A percentile compares a stretch with the other conserved stretches of the same genome.
These are phyloP conservation scores for Mycena sp. DNA, from an alignment of 1,284 basidiomycete genomes.

Conservation along the genomic window DNA sequence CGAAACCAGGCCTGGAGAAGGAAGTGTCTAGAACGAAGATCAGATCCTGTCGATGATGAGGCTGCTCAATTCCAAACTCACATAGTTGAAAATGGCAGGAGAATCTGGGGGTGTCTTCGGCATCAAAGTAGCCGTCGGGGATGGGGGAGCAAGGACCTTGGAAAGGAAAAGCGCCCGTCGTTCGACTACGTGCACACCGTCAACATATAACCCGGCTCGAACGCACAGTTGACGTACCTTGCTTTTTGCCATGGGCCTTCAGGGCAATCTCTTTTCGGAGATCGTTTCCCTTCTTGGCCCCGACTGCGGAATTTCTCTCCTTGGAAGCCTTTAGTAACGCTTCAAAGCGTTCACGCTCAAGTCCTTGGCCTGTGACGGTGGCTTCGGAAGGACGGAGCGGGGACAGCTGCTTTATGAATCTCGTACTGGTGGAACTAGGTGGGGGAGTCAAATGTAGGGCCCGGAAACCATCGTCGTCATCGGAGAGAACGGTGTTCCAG, in stretches of 20 bases:
- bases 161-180: constrained; percentile 79
- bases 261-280: constrained; percentile 79
- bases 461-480: constrained; percentile 61
- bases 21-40: constrained; percentile 53
- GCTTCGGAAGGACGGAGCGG: constrained; percentile 58
- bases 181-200: constrained; percentile 57
- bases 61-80: background rate
- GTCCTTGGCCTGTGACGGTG: constrained; percentile 55
- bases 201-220: constrained; percentile 17
- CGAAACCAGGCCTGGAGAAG: constrained; percentile 71
- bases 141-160: constrained; percentile 73
- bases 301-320: constrained; percentile 57
- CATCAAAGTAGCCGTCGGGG: constrained; percentile 61
- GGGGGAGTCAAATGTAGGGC: constrained; percentile 68
- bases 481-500: constrained; percentile 34
- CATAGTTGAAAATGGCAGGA: constrained; percentile 67
- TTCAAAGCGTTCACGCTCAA: constrained; percentile 71
- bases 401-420: constrained; percentile 55
- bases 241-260: constrained; percentile 77
- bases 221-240: constrained; percentile 57
- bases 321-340: constrained; percentile 65
- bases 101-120: constrained; percentile 77
- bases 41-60: background rate
- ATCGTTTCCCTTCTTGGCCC: constrained; percentile 60
- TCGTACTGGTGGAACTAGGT: constrained; percentile 47